Conservation (phyloP, 208 protist genomes). For the Trypanosoma caninum region DNA sequence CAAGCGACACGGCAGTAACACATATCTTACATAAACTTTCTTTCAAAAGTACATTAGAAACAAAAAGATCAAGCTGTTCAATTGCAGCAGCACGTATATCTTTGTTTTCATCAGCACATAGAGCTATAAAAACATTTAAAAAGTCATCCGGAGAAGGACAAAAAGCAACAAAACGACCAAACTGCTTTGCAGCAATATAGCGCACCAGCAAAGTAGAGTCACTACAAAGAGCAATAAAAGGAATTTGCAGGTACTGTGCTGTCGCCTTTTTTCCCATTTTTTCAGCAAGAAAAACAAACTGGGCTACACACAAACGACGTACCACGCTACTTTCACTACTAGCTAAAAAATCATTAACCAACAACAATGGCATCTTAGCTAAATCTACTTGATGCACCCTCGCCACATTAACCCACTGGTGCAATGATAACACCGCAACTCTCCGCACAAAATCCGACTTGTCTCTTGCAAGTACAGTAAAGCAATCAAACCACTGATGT, state of each 20-base stretch:
- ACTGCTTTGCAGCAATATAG: constrained; percentile 47
- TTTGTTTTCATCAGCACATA: constrained; percentile 61
- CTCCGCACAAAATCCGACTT: constrained; percentile 48
- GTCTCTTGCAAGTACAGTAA: constrained; percentile 52
- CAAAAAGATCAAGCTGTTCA: constrained; percentile 41
- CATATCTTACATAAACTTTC: constrained; percentile 21
- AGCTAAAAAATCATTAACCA: constrained; percentile 50
- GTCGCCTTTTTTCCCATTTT: constrained; percentile 46
- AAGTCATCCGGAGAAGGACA: constrained; percentile 48
- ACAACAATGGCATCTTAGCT: constrained; percentile 60
- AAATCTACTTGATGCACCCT: constrained; percentile 37
- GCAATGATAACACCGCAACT: constrained; percentile 44
- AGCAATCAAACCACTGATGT: constrained; percentile 61
- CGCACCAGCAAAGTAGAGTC: constrained; percentile 81
- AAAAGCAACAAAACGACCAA: constrained; percentile 42
- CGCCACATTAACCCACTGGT: constrained; percentile 63
- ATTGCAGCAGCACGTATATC: constrained; percentile 62
- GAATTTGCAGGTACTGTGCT: constrained; percentile 45
- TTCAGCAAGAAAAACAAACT: constrained; percentile 45
- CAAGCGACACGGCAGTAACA: constrained; percentile 39
- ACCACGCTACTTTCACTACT: constrained; percentile 75
- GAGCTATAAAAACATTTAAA: constrained; percentile 32
- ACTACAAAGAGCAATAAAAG: constrained; percentile 36
- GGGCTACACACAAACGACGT: constrained; percentile 50
- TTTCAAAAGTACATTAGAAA: background rate